Evolutionary conservation across 129 eudicot genomes (phyloP).

Genomic region (Helichrysum umbraculigerum): DNA sequence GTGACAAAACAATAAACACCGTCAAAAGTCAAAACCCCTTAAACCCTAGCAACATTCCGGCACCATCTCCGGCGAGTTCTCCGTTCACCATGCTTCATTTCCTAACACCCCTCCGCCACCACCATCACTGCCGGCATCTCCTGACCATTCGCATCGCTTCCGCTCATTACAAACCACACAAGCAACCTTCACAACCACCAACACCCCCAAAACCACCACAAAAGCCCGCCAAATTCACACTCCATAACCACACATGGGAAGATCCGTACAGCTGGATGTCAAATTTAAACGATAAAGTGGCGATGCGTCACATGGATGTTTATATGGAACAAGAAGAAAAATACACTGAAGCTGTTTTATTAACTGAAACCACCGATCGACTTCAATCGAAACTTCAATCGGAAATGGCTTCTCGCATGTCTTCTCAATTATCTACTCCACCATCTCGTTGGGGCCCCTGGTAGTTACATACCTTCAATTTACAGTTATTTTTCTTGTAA

Average conservation of each 20-base stretch:
- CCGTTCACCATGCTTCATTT: constrained; percentile 51
- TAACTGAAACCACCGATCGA: constrained; percentile 56
- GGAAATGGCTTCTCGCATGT: constrained; percentile 86
- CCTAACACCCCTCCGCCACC: constrained; percentile 33
- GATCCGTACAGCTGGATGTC: constrained; percentile 95
- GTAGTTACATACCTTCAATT: constrained; percentile 33
- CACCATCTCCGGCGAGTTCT: constrained; percentile 20
- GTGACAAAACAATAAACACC: too few species aligned
- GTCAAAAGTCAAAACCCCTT: constrained; percentile 16
- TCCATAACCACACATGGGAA: constrained; percentile 71
- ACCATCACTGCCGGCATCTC: constrained; percentile 2
- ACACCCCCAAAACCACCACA: constrained; percentile 83
- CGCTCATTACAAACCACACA: constrained; percentile 59
- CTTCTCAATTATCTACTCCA: constrained; percentile 72
- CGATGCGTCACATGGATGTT: constrained; percentile 94
- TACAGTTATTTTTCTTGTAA: not conserved
- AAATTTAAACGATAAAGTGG: constrained; percentile 74
- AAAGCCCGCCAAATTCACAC: constrained; percentile 47
- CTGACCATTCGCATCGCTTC: constrained; percentile 21
- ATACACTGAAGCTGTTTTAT: constrained; percentile 86
- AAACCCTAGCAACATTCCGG: constrained; percentile 28
- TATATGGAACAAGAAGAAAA: constrained; percentile 96
- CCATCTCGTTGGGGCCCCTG: constrained; percentile 92
- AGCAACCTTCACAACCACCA: constrained; percentile 49
- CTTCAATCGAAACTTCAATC: constrained; percentile 74